Evolutionary conservation across 176 grass and related monocot species (phyloP), one percentile per base, ranked within the genome.

Genomic region (Otatea glauca): DNA sequence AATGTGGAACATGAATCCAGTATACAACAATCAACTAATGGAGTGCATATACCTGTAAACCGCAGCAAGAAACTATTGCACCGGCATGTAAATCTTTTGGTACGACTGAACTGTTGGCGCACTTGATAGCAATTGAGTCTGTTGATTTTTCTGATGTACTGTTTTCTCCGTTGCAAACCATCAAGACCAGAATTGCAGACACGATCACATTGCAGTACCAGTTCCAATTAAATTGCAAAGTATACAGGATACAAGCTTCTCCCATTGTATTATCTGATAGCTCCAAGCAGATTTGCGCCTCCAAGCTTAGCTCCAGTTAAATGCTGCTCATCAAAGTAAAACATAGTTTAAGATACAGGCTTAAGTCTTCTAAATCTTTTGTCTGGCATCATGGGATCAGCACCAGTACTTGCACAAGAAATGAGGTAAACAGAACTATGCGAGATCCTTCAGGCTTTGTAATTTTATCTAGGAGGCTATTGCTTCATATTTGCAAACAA

Each of bases 211-310:
- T 48, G 15, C 78, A 79, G 24, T 48, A 65, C 21, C 17, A 72
- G 38, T 41, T 78, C 58, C 20, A 60, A 68, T 59, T 18, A 59
- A 79, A 54, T 39, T 83, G 25, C 68, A 35, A 44, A 83, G 38
- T 45, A 64, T 76, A 82, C 64, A 82, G 25, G n/a, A 45, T 49
- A 59, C 61, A 32, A 78, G 62, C 75, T 53, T 44, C 65, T 47
- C 45, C 42, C 53, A 5, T 15, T 47, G 80, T 65, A 60, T 82
- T 75, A 98, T 88, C 92, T 93, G 87, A 90, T 93, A 68, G 92
- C 91, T 60, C 92, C 91, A 75, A 95, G 85, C 53, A 98, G 87
- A 98, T 95, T 98, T 73, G 95, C 95, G 37, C 95, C 92, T 62
- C 92, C 95, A 60, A 98, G 89, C 76, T 92, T 98, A 74, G 95